Evolutionary conservation across 257 asterid genomes (phyloP), one percentile per base, ranked within the genome.

Genomic region (Parsonsia alboflavescens): DNA sequence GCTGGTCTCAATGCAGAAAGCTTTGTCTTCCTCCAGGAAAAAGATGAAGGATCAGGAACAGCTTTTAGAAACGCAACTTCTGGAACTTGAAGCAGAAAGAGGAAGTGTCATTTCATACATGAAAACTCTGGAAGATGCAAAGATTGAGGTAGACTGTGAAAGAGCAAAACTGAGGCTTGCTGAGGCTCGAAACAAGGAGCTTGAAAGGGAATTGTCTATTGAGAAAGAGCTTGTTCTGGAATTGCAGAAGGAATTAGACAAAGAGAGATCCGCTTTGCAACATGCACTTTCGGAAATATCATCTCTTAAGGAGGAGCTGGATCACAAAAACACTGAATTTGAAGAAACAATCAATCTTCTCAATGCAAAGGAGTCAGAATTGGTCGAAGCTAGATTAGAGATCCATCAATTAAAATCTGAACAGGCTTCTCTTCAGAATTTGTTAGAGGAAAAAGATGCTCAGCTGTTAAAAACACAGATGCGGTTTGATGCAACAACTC

Each of bases 321-420:
- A 82, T 63, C 70, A 5, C 45, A 89, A 86, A 88, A 86, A 64
- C 36, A 63, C 74, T 67, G 87, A 87, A 71, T 90, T 86, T 50
- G 93, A 77, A 73, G 82, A 86, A 82, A 79, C 83, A 67, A 85
- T 82, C 83, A 76, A 79, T 63, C 86, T 81, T 76, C 95, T 89
- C 71, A 76, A 79, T 81, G 73, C 68, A 52, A 92, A 90, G 87
- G 97, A 92, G 84, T 76, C 93, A 3, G 96, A 90, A 80, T 77
- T 94, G 79, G 96, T 89, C 41, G 90, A 89, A 39, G 96, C 96
- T 54, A 87, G 93, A 77, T 76, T 86, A 42, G 90, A 88, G 84
- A 87, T 92, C 78, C 88, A 88, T 79, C 88, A 73, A 54, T 73
- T 94, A 54, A 89, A 80, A 79, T 87, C 91, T 7, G 86, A 83